Evolutionary conservation across 768 basidiomycete genomes (phyloP).

Genomic region (Calvatia gigantea): DNA sequence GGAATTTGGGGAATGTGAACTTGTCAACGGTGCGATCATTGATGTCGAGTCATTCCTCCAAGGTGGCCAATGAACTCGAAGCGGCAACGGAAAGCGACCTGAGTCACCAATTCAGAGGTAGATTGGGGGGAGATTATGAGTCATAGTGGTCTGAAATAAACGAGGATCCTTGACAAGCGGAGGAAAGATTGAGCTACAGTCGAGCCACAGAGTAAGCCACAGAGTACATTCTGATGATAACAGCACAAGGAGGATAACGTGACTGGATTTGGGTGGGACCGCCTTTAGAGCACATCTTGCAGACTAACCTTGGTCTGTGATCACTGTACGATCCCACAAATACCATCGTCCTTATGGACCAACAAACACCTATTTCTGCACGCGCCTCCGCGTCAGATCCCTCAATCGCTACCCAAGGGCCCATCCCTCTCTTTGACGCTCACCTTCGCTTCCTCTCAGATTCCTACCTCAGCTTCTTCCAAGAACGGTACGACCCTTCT

Average conservation of each 20-base stretch:
- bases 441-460: constrained; percentile 69
- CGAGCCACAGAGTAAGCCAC: no score
- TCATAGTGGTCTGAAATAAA: background rate
- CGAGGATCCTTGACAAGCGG: background rate
- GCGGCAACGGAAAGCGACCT: no score
- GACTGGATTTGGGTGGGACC: background rate
- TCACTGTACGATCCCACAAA: constrained; percentile 1
- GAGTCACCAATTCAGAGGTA: background rate
- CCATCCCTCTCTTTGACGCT: constrained; percentile 67
- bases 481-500: constrained; percentile 61
- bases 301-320: background rate
- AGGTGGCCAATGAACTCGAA: no score
- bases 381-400: constrained; percentile 37
- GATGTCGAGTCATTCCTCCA: background rate
- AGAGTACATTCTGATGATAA: no score
- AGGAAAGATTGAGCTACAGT: background rate
- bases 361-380: constrained; percentile 32
- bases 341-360: constrained; percentile 21
- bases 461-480: constrained; percentile 81
- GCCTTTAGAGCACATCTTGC: background rate
- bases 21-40: background rate
- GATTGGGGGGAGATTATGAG: background rate
- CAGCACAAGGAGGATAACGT: constrained; percentile 5
- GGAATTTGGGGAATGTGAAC: no score
- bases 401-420: constrained; percentile 39